Percentiles rank a stretch among this genome's conserved stretches.
Evolutionary conservation across 2,329 filamentous ascomycete species (phyloP).

Genomic region (Exophiala dermatitidis): DNA sequence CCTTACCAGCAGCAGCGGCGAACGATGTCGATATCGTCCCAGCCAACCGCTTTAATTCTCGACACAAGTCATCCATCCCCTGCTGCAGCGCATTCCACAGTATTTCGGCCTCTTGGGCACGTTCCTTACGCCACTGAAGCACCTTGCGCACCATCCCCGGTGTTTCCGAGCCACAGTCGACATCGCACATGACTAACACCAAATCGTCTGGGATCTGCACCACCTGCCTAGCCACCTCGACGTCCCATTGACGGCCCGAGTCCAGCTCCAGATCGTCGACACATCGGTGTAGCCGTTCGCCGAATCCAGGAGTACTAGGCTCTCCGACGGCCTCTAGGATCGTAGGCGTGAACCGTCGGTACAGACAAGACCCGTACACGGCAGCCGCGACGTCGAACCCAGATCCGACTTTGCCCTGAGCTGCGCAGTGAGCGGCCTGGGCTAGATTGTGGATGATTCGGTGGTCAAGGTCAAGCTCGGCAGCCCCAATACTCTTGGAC

Average conservation of each 20-base stretch:
- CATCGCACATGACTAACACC: constrained; percentile 85
- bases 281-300: constrained; percentile 54
- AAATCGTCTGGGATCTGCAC: constrained; percentile 66
- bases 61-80: constrained; percentile 64
- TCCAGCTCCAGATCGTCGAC: constrained; percentile 53
- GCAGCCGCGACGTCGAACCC: constrained; percentile 94
- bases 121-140: constrained; percentile 66
- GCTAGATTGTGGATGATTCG: constrained; percentile 72
- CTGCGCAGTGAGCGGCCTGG: constrained; percentile 87
- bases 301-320: constrained; percentile 60
- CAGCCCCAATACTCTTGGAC: constrained; percentile 8
- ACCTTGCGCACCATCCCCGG: constrained; percentile 94
- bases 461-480: constrained; percentile 2
- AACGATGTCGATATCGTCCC: constrained; percentile 19
- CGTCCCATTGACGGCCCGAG: constrained; percentile 60
- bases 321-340: constrained; percentile 63
- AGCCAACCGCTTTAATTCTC: constrained; percentile 51
- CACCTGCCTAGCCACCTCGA: constrained; percentile 61
- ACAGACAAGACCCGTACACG: constrained; percentile 83
- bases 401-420: constrained; percentile 91
- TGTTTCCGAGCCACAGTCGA: constrained; percentile 87
- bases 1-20: not conserved
- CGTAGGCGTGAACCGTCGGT: constrained; percentile 81
- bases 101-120: constrained; percentile 55
- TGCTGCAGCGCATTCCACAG: constrained; percentile 71